Evolutionary conservation across 192 early-diverging fungal species (phyloP).

Genomic region (Coemansia sp.): DNA sequence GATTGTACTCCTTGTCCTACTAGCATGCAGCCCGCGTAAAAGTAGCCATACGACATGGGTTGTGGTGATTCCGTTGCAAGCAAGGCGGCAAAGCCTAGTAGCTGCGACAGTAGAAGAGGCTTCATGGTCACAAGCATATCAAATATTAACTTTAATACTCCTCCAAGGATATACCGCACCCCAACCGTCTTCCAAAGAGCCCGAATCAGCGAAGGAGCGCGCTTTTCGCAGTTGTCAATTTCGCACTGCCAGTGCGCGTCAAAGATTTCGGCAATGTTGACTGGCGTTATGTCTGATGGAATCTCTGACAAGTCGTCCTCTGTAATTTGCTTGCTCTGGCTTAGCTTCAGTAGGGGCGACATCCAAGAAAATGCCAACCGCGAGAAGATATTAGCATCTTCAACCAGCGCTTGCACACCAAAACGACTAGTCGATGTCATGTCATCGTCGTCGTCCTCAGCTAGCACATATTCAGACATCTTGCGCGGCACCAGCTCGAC

Average conservation of each 20-base stretch:
- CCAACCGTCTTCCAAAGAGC: constrained; percentile 67
- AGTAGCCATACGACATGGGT: constrained; percentile 72
- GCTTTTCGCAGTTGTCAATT: constrained; percentile 47
- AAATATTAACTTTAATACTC: constrained; percentile 74
- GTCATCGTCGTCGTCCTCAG: constrained; percentile 7
- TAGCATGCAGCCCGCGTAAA: constrained; percentile 82
- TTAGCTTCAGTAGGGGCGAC: constrained; percentile 77
- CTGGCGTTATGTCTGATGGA: constrained; percentile 61
- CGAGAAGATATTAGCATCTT: constrained; percentile 80
- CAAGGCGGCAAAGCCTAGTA: constrained; percentile 63
- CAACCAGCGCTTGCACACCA: constrained; percentile 66
- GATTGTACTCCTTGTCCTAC: constrained; percentile 73
- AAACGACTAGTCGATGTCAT: not conserved
- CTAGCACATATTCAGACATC: constrained; percentile 17
- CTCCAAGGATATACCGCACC: constrained; percentile 68
- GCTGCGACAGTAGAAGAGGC: constrained; percentile 71
- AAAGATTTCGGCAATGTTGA: constrained; percentile 65
- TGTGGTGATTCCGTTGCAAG: constrained; percentile 46
- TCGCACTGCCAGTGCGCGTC: constrained; percentile 72
- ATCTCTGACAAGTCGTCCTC: constrained; percentile 79
- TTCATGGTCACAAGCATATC: constrained; percentile 80
- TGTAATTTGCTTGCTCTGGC: constrained; percentile 69
- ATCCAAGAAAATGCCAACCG: constrained; percentile 88
- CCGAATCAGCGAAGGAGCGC: constrained; percentile 70
- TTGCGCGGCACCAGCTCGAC: constrained; percentile 32